phyloP scores from a whole-genome alignment of 768 basidiomycete genomes.

The Lepiota brunneoincarnata region DNA sequence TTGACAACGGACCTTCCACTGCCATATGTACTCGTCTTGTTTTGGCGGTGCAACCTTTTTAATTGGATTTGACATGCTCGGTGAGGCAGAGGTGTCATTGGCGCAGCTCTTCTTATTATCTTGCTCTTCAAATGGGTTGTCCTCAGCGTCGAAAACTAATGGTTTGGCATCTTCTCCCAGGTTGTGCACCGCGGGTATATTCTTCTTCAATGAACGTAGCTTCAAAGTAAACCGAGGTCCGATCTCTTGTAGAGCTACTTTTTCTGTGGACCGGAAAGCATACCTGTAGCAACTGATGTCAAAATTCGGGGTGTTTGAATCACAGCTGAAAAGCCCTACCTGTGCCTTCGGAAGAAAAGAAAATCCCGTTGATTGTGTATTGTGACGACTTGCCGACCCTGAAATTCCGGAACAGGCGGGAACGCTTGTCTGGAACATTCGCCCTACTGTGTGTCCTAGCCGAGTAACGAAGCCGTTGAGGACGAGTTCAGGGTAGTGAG shows the following conservation, averaged over 20 bases:
- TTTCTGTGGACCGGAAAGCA: slow-evolving; percentile 88
- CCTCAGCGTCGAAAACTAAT: slow-evolving; percentile 49
- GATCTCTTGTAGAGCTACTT: slow-evolving; percentile 93
- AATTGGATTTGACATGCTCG: slow-evolving; percentile 14
- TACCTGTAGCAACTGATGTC: slow-evolving; percentile 50
- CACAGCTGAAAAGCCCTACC: slow-evolving; percentile 44
- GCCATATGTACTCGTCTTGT: slow-evolving; percentile 81
- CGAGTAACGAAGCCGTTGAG: slow-evolving; percentile 93
- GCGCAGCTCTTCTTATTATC: slow-evolving; percentile 23
- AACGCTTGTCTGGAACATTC: slow-evolving; percentile 97
- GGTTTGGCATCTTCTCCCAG: slow-evolving; percentile 61
- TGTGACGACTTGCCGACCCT: slow-evolving; percentile 95
- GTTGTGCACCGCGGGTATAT: slow-evolving; percentile 76
- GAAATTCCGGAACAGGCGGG: slow-evolving; percentile 92
- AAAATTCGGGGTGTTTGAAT: slow-evolving; percentile 11
- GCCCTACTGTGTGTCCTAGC: slow-evolving; percentile 89
- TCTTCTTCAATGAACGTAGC: slow-evolving; percentile 84
- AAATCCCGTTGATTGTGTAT: slow-evolving; percentile 98
- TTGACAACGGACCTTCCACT: slow-evolving; percentile 72
- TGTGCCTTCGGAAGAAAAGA: slow-evolving; percentile 93
- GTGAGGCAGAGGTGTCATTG: neutral
- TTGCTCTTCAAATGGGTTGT: slow-evolving; percentile 20
- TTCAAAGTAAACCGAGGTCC: slow-evolving; percentile 97
- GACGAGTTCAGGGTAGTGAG: slow-evolving; percentile 93
- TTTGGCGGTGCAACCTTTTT: slow-evolving; percentile 52